Evolutionary conservation across 495 filamentous ascomycete species (phyloP), one percentile per base, ranked within the genome.

Genomic region (Lophiostoma macrostomum): DNA sequence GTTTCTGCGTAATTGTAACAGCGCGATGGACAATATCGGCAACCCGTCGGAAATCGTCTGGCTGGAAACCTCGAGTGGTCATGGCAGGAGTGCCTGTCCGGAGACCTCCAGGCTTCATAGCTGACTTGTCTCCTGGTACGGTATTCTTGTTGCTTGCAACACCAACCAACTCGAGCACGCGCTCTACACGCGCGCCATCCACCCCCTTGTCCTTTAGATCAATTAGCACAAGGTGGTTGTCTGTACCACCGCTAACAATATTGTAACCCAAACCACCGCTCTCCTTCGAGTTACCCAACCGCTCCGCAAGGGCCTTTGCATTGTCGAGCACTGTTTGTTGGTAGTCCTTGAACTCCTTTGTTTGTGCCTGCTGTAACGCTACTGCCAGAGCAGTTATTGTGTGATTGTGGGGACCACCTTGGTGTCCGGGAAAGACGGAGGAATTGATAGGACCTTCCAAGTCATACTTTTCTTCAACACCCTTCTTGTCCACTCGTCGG

Each of bases 101-200:
- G 58, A 99, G 83, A 76, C 94, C 94, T 65, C 84, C 87, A 38
- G 94, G 94, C 52, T 89, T 94, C 60, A 99, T 82, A 16, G 94
- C 94, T 31, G 88, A 94, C 79, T 95, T 97, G 80, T 99, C 94
- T 53, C 94, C 94, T 50, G 94, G 94, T 43, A 95, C 91, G 43
- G 87, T 81, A 78, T 99, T 99, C 82, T 99, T 99, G 84, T 99
- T 99, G 80, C 88, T 93, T 50, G 94, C 90, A 66, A 97, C 94
- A 76, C 96, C 96, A 72, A 94, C 90, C 70, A 95, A 88, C 76
- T 99, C 94, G 2, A 97, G 82, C 50, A 97, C 84, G 37, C 90
- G 88, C 79, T 99, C 94, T 32, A 97, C 88, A 72, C 94, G 89
- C 31, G 94, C 94, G 64, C 94, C 91, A 69, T 96, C 91, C 18